Conservation (phyloP, 805 yeast species). For the Metschnikowia hibisci region DNA sequence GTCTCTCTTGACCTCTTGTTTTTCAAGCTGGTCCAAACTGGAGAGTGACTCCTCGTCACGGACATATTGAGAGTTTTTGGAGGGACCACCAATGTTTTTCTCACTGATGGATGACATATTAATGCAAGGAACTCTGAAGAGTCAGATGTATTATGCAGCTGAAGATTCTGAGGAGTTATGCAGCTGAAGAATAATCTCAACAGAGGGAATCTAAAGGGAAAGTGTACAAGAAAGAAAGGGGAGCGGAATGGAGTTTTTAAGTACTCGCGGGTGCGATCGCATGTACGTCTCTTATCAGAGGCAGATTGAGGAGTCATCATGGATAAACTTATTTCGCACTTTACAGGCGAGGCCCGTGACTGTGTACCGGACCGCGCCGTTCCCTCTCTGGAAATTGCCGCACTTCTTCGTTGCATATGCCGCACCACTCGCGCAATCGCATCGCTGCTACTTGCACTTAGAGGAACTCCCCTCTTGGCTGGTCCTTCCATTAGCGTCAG, state of each 20-base stretch:
- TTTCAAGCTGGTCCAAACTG: constrained; percentile 10
- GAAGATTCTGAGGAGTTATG: too few relatives aligned
- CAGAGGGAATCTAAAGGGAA: too few relatives aligned
- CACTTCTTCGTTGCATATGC: constrained; percentile 2
- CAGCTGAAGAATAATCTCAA: too few relatives aligned
- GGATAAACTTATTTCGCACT: not conserved
- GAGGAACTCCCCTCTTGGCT: not conserved
- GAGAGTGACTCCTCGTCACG: constrained; percentile 17
- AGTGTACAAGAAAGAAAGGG: too few relatives aligned
- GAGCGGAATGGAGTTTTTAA: constrained; percentile 1
- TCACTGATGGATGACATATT: constrained; percentile 17
- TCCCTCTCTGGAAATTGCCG: not conserved
- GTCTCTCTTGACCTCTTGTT: constrained; percentile 50
- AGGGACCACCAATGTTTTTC: constrained; percentile 9
- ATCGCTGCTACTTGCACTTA: constrained; percentile 7
- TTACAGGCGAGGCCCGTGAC: not conserved
- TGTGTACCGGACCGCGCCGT: constrained; percentile 2
- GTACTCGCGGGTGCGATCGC: constrained; percentile 2
- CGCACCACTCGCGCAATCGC: not conserved
- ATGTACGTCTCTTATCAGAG: constrained; percentile 6
- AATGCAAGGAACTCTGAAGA: not conserved
- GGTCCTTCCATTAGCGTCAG: not conserved
- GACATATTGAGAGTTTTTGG: constrained; percentile 19
- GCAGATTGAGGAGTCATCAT: not conserved
- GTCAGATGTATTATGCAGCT: too few relatives aligned